Evolutionary conservation across 2,329 filamentous ascomycete species (phyloP), one percentile per base, ranked within the genome.

Genomic region (Eutypella sp.): DNA sequence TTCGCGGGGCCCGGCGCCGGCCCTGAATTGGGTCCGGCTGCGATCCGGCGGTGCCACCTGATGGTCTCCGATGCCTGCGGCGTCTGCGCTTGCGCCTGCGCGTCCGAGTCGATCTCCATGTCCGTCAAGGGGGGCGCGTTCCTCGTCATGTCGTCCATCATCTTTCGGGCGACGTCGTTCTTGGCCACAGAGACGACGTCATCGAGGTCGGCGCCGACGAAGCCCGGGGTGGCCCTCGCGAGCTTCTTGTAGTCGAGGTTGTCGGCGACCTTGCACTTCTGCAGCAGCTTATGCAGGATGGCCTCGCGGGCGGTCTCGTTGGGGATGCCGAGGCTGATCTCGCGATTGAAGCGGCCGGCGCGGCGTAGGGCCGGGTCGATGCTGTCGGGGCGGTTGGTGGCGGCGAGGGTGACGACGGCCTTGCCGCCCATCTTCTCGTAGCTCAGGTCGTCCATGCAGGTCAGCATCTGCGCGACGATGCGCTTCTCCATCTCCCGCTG

Each of bases 401-500:
- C 93, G 1, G 91, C 93, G 42, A 97, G 78, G 13, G 96, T 88
- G 25, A 97, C 85, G 8, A 97, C 88, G 2, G 87, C 85, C 60
- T 88, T 88, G 3, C 72, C 67, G 13, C 81, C 81, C 3, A 84
- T 84, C 51, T 84, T 82, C 45, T 88, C 82, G 51, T 86, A 73
- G 31, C 81, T 77, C 34, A 97, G 74, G 46, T 87, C 84, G 58
- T 90, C 87, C 86, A 97, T 95, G 47, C 90, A 95, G 18, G 86
- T 85, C 46, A 89, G 72, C 53, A 97, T 81, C 60, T 95, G 87
- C 1, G 83, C 81, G 11, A 95, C 85, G 51, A 95, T 93, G 44
- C 90, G 76, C 60, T 89, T 88, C 62, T 96, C 90, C 81, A 95
- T 92, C 53, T 96, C 89, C 58, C 86, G 84, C 58, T 93, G 87